Percentiles rank a stretch among this genome's conserved stretches.
Evolutionary conservation across 2,329 filamentous ascomycete genomes (phyloP).

Genomic region (Stagonosporopsis vannaccii): DNA sequence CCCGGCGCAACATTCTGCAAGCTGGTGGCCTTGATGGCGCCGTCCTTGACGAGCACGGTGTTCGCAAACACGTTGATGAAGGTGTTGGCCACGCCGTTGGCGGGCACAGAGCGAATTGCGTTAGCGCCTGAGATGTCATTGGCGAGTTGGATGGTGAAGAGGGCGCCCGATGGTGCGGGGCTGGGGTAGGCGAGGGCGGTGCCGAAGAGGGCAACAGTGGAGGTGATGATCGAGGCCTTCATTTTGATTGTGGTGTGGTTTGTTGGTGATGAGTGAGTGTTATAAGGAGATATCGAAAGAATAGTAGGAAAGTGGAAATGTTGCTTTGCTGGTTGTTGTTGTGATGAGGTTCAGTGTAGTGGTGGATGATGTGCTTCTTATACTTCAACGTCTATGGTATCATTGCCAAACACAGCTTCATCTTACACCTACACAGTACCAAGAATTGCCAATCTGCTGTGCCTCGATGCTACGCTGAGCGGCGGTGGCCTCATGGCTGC

Average conservation of each 20-base stretch:
- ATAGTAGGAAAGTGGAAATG: conserved; percentile 12
- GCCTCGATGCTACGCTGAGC: conserved; percentile 8
- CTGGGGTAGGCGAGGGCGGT: conserved; percentile 24
- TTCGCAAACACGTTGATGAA: conserved; percentile 21
- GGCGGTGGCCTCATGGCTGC: neutral
- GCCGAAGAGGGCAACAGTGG: conserved; percentile 19
- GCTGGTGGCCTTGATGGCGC: conserved; percentile 24
- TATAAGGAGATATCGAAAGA: conserved; percentile 6
- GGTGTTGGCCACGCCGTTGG: conserved; percentile 11
- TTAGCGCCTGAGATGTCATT: conserved; percentile 29
- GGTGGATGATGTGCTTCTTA: neutral
- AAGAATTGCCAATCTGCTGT: neutral
- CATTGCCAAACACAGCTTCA: neutral
- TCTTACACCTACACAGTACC: neutral
- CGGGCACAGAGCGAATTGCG: conserved; percentile 15
- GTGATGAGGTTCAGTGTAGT: conserved; percentile 9
- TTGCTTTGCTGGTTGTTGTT: conserved; percentile 19
- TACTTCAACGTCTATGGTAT: neutral
- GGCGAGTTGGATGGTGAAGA: conserved; percentile 23
- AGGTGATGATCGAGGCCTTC: conserved; percentile 27
- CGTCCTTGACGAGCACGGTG: conserved; percentile 20
- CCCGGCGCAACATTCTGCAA: conserved; percentile 23
- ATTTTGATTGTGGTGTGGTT: conserved; percentile 22
- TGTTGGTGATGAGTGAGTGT: conserved; percentile 14
- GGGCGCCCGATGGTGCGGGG: conserved; percentile 8